These are phyloP conservation scores for Candida sanyaensis DNA, from an alignment of 1,139 yeast genomes.

Conservation along the genomic window DNA sequence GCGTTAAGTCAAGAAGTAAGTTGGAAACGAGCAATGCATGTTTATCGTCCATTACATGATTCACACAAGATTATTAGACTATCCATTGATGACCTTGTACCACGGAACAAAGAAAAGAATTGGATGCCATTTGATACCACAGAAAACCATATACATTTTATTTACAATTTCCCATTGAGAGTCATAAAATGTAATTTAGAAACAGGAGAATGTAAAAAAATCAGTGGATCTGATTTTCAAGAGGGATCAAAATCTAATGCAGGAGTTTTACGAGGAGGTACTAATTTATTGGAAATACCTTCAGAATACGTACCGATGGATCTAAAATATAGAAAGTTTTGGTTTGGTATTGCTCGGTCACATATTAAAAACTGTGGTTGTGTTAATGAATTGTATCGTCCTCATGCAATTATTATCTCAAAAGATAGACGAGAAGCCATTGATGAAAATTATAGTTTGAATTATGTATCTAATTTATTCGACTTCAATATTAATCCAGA, in stretches of 20 bases:
- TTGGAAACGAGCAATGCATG: conserved; percentile 32
- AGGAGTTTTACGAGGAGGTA: conserved; percentile 21
- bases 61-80: conserved; percentile 24
- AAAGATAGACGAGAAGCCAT: not conserved
- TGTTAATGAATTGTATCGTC: conserved; percentile 24
- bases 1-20: conserved; percentile 26
- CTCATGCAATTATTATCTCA: conserved; percentile 22
- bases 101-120: conserved; percentile 31
- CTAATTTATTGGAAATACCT: conserved; percentile 16
- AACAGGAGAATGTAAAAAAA: conserved; percentile 17
- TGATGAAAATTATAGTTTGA: conserved; percentile 14
- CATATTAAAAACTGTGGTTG: conserved; percentile 38
- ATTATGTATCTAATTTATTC: conserved; percentile 20
- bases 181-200: conserved; percentile 18
- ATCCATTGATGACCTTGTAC: conserved; percentile 22
- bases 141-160: conserved; percentile 14
- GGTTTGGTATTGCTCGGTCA: conserved; percentile 42
- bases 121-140: conserved; percentile 46
- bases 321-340: conserved; percentile 22
- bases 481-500: conserved; percentile 22
- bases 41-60: conserved; percentile 28
- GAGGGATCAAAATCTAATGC: conserved; percentile 16
- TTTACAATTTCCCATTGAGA: conserved; percentile 23
- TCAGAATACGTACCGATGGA: conserved; percentile 6
- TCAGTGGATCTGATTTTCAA: conserved; percentile 18